Base-by-base conservation (phyloP, 1,284 basidiomycete genomes). In the Ustilago lituana region DNA sequence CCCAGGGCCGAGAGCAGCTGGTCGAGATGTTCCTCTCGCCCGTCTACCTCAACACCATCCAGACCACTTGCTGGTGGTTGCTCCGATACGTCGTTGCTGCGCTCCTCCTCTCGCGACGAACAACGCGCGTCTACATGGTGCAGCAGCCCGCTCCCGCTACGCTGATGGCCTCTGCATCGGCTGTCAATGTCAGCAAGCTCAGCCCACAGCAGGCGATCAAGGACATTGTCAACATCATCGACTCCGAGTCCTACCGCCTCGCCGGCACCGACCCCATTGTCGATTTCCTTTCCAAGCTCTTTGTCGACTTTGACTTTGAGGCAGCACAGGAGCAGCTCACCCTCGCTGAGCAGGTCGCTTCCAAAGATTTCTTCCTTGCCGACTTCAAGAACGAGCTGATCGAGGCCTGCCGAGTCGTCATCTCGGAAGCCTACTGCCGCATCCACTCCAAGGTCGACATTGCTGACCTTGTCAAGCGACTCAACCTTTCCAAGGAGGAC, bases 361-460 rank as follows among this genome's bases (percentile, higher is more conserved):
- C 86, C 49, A 88, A 93, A 74, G 95, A 98, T 84, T 98, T 98
- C 85, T 98, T 98, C 89, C 84, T 98, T 51, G 87, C 87, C 52
- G 90, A 92, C 55, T 94, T 91, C 84, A 89, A 89, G 81, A 91
- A 92, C 17, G 93, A 95, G 62, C 97, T 98, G 83, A 86, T 98
- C 82, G 95, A 97, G 82, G 94, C 95, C 79, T 94, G 94, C 53
- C 87, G 96, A 65, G 96, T 92, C 84, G 86, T 98, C 80, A 91
- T 98, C 79, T 93, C 90, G 75, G 95, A 98, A 85, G 93, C 94
- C 15, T 98, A 96, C 85, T 98, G 94, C 85, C 87, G 94, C 79
- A 96, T 98, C 78, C 94, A 98, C 84, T 92, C 94, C 82, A 88
- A 90, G 72, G 96, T 98, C 65, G 93, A 98, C 83, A 98, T 98